These are phyloP conservation scores for Arabidopsis hybrid DNA, from an alignment of 441 rosid species.

Conservation along the genomic window DNA sequence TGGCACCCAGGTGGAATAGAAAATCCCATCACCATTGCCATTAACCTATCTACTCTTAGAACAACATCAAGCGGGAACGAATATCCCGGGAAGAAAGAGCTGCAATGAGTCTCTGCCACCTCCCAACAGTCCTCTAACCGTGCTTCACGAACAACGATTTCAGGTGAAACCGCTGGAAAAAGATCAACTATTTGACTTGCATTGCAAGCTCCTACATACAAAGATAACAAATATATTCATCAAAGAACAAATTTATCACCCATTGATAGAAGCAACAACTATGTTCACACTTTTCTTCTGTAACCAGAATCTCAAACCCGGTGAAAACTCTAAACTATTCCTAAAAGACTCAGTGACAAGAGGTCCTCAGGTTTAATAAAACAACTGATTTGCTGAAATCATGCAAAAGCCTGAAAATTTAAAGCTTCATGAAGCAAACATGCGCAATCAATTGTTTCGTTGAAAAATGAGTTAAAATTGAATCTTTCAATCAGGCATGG, in stretches of 20 bases:
- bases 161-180: constrained; percentile 73
- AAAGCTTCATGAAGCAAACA: not conserved
- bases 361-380: not conserved
- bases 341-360: too few relatives aligned
- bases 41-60: constrained; percentile 77
- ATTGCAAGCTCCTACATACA: constrained; percentile 63
- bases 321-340: too few relatives aligned
- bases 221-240: not conserved
- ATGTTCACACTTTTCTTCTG: not conserved
- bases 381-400: not conserved
- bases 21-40: constrained; percentile 80
- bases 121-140: constrained; percentile 94
- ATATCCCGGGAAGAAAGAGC: constrained; percentile 82
- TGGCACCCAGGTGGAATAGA: constrained; percentile 71
- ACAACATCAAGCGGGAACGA: constrained; percentile 85
- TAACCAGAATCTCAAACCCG: too few relatives aligned
- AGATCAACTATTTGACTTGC: constrained; percentile 84
- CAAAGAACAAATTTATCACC: not conserved
- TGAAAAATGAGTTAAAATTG: not conserved
- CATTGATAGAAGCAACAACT: constrained; percentile 3
- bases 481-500: not conserved
- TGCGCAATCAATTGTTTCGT: not conserved
- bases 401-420: not conserved
- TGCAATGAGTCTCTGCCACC: constrained; percentile 96
- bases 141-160: constrained; percentile 90